Conservation (phyloP, 108 stramenopile genomes). For the Conticribra weissflogii region DNA sequence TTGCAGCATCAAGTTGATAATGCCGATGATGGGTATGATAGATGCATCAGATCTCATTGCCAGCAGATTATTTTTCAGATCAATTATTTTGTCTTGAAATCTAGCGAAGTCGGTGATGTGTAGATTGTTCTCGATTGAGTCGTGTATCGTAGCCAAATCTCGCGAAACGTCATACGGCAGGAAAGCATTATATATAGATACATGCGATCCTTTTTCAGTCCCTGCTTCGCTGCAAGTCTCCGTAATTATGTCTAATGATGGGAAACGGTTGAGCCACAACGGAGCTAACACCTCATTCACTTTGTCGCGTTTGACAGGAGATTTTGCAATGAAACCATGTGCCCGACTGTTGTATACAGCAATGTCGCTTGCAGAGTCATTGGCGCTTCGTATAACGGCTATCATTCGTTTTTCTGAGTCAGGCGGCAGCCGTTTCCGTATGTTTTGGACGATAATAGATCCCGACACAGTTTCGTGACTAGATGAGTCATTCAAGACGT, state of each 20-base stretch:
- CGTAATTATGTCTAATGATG: conserved; percentile 14
- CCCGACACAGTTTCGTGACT: conserved; percentile 41
- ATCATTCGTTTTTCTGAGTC: conserved; percentile 37
- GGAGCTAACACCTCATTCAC: conserved; percentile 43
- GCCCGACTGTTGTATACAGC: conserved; percentile 37
- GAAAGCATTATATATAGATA: conserved; percentile 9
- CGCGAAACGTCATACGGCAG: conserved; percentile 9
- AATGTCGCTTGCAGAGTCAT: conserved; percentile 53
- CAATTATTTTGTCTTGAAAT: conserved; percentile 22
- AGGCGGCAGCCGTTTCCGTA: conserved; percentile 12
- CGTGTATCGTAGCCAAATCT: conserved; percentile 10
- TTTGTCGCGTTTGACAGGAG: conserved; percentile 18
- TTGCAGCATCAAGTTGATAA: conserved; percentile 17
- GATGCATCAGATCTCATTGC: conserved; percentile 15
- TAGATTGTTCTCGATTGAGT: conserved; percentile 2
- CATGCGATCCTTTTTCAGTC: neutral
- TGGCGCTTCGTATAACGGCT: conserved; percentile 58
- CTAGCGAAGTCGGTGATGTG: neutral
- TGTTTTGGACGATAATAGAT: conserved; percentile 10
- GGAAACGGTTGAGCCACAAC: conserved; percentile 32
- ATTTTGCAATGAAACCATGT: neutral
- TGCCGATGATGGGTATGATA: conserved; percentile 13
- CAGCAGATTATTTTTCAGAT: conserved; percentile 27
- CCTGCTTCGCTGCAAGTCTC: conserved; percentile 2
- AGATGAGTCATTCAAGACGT: conserved; percentile 24